These are phyloP conservation scores for Lunasporangiospora selenospora DNA, from an alignment of 192 early-diverging fungal species.

Conservation along the genomic window DNA sequence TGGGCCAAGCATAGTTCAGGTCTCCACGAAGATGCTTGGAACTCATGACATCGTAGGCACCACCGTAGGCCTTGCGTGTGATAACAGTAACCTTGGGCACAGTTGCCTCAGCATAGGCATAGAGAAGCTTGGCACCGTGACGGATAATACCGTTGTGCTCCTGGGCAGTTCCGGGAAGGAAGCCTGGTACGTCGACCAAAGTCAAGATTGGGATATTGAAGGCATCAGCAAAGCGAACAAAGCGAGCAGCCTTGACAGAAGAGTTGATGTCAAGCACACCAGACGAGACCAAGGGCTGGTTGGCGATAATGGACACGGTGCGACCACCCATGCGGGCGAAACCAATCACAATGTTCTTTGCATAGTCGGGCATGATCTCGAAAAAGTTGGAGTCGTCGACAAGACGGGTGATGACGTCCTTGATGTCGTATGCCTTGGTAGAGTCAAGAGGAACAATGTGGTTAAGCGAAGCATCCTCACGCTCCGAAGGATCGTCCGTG, in stretches of 20 bases:
- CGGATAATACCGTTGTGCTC: conserved; percentile 97
- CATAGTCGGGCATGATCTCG: conserved; percentile 92
- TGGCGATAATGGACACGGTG: conserved; percentile 90
- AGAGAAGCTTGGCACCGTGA: conserved; percentile 95
- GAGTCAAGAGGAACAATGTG: conserved; percentile 91
- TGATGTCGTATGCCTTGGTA: conserved; percentile 94
- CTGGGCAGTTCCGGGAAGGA: conserved; percentile 92
- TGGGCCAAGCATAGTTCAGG: conserved; percentile 90
- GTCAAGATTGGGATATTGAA: conserved; percentile 96
- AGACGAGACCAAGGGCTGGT: conserved; percentile 95
- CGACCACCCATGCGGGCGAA: conserved; percentile 87
- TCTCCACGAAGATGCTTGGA: conserved; percentile 97
- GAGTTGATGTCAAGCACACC: conserved; percentile 96
- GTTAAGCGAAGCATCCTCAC: conserved; percentile 82
- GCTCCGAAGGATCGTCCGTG: conserved; percentile 68
- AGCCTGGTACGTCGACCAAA: conserved; percentile 97
- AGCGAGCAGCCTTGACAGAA: conserved; percentile 94
- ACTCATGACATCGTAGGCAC: conserved; percentile 97
- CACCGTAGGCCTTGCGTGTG: conserved; percentile 96
- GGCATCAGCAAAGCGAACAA: conserved; percentile 96
- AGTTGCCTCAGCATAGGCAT: conserved; percentile 95
- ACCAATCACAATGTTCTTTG: conserved; percentile 92
- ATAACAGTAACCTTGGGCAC: conserved; percentile 97
- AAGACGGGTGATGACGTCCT: conserved; percentile 81
- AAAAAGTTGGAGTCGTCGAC: conserved; percentile 88